Base-by-base conservation (phyloP, 768 basidiomycete species). In the Kwoniella sp. region DNA sequence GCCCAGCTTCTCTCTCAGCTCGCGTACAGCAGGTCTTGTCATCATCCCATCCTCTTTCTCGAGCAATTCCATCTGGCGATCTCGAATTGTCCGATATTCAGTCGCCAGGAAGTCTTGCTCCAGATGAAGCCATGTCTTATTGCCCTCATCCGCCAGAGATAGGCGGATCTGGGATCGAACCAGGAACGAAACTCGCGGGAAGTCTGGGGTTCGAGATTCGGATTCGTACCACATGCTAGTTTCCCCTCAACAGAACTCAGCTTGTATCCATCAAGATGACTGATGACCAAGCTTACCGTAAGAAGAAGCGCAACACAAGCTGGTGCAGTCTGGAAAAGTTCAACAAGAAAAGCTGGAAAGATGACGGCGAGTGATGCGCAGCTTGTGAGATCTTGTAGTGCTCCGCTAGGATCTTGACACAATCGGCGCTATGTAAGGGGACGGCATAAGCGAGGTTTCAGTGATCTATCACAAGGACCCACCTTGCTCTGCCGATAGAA, bases 161-260 rank as follows among this genome's bases (percentile, higher is more conserved):
- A 71, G 58, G 33, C 68, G 69, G 24, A 77, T 58, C 33, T 77
- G 75, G 7, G 70, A 72, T 9, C 69, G 58, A 40, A 73, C 69
- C 17, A 77, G 68, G 26, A 68, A 66, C 8, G 72, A 51, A 8
- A 77, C 48, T 30, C 71, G 68, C 1, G 55, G 49, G 55, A 72
- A 71, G 60, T 77, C 75, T 12, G 60, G 52, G 13, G 55, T 12
- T 13, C 64, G 66, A 2, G 75, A 72, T 53, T 69, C 68, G 4
- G 75, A 74, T 44, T 77, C 72, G 19, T 66, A 56, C 75, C 75
- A 77, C 72, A 77, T 77, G 21, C 75, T 72, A n/a, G n/a, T n/a
- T n/a, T n/a, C n/a, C n/a, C n/a, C n/a, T n/a, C n/a, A n/a, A n/a
- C n/a, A n/a, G n/a, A n/a, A n/a, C n/a, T n/a, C n/a, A n/a, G n/a